Evolutionary conservation across 139 green algal genomes (phyloP).

Genomic region (Volvox africanus): DNA sequence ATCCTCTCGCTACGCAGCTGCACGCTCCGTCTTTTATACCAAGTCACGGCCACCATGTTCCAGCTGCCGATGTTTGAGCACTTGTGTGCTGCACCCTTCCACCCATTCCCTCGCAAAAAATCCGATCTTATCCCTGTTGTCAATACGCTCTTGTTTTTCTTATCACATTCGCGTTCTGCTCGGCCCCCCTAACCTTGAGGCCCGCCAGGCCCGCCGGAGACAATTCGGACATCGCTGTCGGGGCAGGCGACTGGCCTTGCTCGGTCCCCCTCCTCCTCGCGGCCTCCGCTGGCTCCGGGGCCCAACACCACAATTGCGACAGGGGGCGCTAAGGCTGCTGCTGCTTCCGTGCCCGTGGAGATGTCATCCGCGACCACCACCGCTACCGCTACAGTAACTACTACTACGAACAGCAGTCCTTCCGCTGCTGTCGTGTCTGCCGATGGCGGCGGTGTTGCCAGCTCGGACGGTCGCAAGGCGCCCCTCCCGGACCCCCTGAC

Average conservation of each 20-base stretch:
- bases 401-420: no score
- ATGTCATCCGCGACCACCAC: neutral
- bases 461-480: neutral
- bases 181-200: no score
- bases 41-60: no score
- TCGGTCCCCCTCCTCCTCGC: neutral
- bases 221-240: neutral
- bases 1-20: no score
- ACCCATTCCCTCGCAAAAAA: no score
- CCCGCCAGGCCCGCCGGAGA: neutral
- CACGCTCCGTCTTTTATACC: no score
- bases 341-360: no score
- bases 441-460: neutral
- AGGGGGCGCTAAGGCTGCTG: neutral
- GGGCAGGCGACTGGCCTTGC: neutral
- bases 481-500: constrained; percentile 15
- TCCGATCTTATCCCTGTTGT: no score
- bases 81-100: no score
- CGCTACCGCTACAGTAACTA: neutral
- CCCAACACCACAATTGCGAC: neutral
- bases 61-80: no score
- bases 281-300: neutral
- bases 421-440: neutral
- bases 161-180: no score
- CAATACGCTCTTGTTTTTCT: no score